Percentiles rank a stretch among this genome's conserved stretches.
Conservation (phyloP, 805 yeast species). For the Cyberlindnera sargentensis region DNA sequence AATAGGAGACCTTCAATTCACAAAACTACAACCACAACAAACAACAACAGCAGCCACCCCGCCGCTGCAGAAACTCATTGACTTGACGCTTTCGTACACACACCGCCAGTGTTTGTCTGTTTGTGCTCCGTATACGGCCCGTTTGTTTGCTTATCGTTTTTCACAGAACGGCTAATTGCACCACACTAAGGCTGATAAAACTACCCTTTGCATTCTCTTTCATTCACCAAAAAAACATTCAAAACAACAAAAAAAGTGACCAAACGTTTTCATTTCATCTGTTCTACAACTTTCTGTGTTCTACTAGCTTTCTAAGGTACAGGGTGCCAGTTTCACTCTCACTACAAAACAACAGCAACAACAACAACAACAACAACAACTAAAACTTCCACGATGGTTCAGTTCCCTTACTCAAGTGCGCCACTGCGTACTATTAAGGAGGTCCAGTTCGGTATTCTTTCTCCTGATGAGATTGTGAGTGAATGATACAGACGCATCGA, state of each 20-base stretch:
- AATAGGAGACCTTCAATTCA: too few relatives aligned
- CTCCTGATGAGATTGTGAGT: constrained; percentile 86
- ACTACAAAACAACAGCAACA: constrained; percentile 1
- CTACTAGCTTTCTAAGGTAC: constrained; percentile 1
- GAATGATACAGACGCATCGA: not conserved
- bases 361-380: not conserved
- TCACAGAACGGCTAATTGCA: too few relatives aligned
- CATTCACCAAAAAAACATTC: not conserved
- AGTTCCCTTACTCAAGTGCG: constrained; percentile 93
- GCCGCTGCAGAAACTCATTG: not conserved
- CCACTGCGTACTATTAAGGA: constrained; percentile 96
- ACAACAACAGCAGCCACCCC: not conserved
- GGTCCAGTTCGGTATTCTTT: constrained; percentile 95
- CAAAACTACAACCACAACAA: not conserved
- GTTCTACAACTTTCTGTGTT: not conserved
- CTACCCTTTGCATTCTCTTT: not conserved
- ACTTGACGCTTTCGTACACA: not conserved
- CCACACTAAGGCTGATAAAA: not conserved
- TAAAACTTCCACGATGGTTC: constrained; percentile 28
- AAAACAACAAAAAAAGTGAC: constrained; percentile 3
- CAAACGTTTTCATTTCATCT: constrained; percentile 1
- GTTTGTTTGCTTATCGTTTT: too few relatives aligned
- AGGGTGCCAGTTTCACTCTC: not conserved
- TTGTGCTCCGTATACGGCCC: too few relatives aligned
- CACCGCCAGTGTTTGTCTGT: not conserved